Evolutionary conservation across 2,329 filamentous ascomycete species (phyloP).

Genomic region (Colletotrichum tropicale): DNA sequence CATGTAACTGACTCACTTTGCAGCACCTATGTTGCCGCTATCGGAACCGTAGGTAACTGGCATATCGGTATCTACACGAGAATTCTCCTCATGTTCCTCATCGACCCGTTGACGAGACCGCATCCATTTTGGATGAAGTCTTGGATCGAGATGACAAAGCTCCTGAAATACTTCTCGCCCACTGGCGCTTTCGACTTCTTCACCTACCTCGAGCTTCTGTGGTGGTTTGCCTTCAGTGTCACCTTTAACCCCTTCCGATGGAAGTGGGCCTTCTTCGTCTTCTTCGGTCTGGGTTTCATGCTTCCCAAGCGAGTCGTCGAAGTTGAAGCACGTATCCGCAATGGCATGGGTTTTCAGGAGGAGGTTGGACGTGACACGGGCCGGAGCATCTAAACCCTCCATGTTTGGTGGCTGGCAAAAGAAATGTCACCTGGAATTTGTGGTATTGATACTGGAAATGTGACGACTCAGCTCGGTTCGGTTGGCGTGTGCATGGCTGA

Average conservation of each 20-base stretch:
- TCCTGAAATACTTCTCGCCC: constrained; percentile 72
- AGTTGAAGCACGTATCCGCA: constrained; percentile 66
- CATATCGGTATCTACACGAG: constrained; percentile 91
- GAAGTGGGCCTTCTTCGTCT: constrained; percentile 88
- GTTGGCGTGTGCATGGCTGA: neutral
- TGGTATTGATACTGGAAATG: neutral
- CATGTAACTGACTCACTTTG: neutral
- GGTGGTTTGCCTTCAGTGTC: constrained; percentile 85
- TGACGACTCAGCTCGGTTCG: neutral
- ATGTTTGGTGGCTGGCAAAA: neutral
- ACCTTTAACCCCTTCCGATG: constrained; percentile 84
- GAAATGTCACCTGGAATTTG: neutral
- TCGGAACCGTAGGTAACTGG: constrained; percentile 84
- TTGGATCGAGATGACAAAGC: constrained; percentile 84
- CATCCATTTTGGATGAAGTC: constrained; percentile 76
- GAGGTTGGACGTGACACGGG: constrained; percentile 33
- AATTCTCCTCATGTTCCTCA: constrained; percentile 84
- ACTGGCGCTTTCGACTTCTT: constrained; percentile 87
- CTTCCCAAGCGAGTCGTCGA: constrained; percentile 71
- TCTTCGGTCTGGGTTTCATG: constrained; percentile 73
- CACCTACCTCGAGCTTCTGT: constrained; percentile 82
- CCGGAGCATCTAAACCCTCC: constrained; percentile 31
- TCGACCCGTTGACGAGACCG: constrained; percentile 78
- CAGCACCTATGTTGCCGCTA: constrained; percentile 80
- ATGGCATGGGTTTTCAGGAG: constrained; percentile 48